Conservation (phyloP, 768 basidiomycete species). For the Mrakia frigida region DNA sequence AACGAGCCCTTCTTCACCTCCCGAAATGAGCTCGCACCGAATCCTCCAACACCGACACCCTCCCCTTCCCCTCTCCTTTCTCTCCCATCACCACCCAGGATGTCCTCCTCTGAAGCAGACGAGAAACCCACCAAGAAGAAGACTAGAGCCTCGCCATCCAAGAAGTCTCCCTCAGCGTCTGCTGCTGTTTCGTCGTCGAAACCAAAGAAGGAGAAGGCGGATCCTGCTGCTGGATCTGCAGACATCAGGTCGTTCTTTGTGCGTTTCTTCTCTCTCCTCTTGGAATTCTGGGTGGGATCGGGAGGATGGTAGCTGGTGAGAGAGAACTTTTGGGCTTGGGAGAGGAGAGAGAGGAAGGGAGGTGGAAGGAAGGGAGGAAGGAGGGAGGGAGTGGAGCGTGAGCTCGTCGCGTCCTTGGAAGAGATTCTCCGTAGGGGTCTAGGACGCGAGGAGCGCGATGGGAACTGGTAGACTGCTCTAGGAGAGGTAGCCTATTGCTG, state of each 20-base stretch:
- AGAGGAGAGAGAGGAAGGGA: not conserved
- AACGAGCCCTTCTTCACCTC: too few species aligned
- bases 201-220: conserved; percentile 2
- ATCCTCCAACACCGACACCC: too few species aligned
- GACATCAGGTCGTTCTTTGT: conserved; percentile 7
- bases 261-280: not conserved
- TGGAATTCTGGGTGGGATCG: not conserved
- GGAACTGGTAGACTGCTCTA: not conserved
- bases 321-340: not conserved
- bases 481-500: not conserved
- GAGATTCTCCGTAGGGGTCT: not conserved
- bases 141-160: too few species aligned
- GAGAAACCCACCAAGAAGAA: too few species aligned
- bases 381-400: not conserved
- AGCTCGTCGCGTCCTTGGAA: not conserved
- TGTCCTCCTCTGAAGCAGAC: too few species aligned
- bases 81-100: too few species aligned
- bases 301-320: not conserved
- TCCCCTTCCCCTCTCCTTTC: too few species aligned
- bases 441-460: not conserved
- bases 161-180: conserved; percentile 19
- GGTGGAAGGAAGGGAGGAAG: not conserved
- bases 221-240: conserved; percentile 3
- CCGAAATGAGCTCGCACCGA: too few species aligned
- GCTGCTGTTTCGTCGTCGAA: not conserved